These are phyloP conservation scores for Lasiosphaeris hirsuta DNA, from an alignment of 495 filamentous ascomycete species.

Conservation along the genomic window DNA sequence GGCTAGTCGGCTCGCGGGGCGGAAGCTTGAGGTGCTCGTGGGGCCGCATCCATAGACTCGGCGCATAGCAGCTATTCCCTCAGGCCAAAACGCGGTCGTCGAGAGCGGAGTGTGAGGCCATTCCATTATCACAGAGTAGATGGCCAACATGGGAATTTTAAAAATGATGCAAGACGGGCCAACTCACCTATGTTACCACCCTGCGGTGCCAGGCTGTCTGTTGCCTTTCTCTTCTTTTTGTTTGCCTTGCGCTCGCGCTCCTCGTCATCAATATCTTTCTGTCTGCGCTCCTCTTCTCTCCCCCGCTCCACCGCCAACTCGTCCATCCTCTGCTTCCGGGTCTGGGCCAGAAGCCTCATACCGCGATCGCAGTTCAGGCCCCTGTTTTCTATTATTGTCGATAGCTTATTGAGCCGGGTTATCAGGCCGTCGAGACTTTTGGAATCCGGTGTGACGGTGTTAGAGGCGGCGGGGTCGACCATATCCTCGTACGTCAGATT, in stretches of 20 bases:
- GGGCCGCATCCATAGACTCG: too few species aligned
- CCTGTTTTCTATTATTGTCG: conserved; percentile 61
- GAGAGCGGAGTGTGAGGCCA: neutral
- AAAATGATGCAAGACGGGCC: neutral
- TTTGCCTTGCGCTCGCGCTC: conserved; percentile 51
- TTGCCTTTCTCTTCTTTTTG: conserved; percentile 58
- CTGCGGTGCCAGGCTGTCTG: conserved; percentile 57
- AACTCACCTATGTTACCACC: conserved; percentile 64
- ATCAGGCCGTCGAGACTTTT: conserved; percentile 67
- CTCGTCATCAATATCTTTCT: conserved; percentile 39
- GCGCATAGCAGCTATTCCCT: too few species aligned
- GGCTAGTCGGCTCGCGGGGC: too few species aligned
- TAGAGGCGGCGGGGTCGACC: conserved; percentile 60
- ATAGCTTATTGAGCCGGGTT: conserved; percentile 62
- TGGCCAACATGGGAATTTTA: conserved; percentile 5
- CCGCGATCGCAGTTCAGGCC: conserved; percentile 63
- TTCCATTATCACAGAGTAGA: conserved; percentile 1
- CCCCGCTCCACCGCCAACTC: conserved; percentile 44
- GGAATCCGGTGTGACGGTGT: conserved; percentile 67
- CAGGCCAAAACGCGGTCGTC: neutral
- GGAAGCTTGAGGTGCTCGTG: too few species aligned
- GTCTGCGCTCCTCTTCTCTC: conserved; percentile 37
- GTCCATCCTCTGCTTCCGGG: conserved; percentile 56
- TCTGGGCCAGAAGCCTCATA: conserved; percentile 66
- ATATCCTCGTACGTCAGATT: conserved; percentile 68